A percentile compares a stretch with the other conserved stretches of the same genome.
Conservation (phyloP, 345 rosid species). For the Euphorbia lathyris region DNA sequence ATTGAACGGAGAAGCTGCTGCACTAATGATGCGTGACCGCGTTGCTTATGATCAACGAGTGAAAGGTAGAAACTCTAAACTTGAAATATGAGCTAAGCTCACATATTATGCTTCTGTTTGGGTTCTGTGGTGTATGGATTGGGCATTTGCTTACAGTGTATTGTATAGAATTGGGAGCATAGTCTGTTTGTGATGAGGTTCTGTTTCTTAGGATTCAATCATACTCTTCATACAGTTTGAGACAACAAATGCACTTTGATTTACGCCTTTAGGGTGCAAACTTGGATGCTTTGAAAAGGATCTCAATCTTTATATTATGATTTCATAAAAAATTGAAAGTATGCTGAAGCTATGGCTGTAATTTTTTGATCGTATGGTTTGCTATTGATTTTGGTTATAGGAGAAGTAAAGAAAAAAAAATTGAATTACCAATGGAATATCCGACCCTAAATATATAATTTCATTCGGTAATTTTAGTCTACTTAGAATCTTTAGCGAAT, state of each 20-base stretch:
- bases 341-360: neutral
- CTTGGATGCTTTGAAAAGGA: neutral
- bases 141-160: neutral
- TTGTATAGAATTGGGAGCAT: slow-evolving; percentile 1
- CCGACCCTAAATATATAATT: too few species aligned
- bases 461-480: too few species aligned
- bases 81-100: slow-evolving; percentile 8
- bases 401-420: too few species aligned
- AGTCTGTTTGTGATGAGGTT: neutral
- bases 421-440: too few species aligned
- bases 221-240: neutral
- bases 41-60: slow-evolving; percentile 74
- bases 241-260: neutral
- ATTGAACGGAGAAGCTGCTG: slow-evolving; percentile 97
- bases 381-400: neutral
- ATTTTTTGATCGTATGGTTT: neutral
- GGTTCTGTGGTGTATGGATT: neutral
- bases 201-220: neutral
- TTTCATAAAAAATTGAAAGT: neutral
- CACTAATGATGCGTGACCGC: slow-evolving; percentile 90
- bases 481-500: too few species aligned
- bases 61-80: slow-evolving; percentile 51
- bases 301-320: neutral
- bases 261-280: neutral
- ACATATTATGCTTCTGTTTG: neutral